Percentiles rank a stretch among this genome's conserved stretches.
Conservation (phyloP, 1,284 basidiomycete genomes). For the Exobasidium cylindrosporum region DNA sequence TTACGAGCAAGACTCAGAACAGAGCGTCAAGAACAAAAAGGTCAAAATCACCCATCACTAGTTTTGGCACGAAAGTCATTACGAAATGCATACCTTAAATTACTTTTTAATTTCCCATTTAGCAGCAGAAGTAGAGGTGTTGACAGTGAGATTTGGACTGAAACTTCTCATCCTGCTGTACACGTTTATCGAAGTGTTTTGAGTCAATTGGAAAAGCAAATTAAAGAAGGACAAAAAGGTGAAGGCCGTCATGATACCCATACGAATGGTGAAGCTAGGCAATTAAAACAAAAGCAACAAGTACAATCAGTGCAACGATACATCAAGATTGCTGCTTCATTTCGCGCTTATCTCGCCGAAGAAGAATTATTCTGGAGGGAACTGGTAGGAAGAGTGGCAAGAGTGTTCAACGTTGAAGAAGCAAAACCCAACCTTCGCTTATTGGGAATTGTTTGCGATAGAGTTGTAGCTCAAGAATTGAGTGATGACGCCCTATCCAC, state of each 20-base stretch:
- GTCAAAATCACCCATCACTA: conserved; percentile 21
- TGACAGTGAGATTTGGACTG: conserved; percentile 43
- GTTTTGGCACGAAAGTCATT: conserved; percentile 41
- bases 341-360: conserved; percentile 38
- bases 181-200: conserved; percentile 35
- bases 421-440: conserved; percentile 28
- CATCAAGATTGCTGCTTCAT: conserved; percentile 16
- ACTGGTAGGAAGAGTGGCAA: conserved; percentile 37
- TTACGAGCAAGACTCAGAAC: neutral
- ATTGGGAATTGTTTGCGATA: conserved; percentile 36
- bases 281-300: conserved; percentile 10
- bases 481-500: neutral
- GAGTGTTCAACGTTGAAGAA: conserved; percentile 42
- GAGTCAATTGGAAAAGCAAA: conserved; percentile 31
- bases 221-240: neutral
- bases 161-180: conserved; percentile 48
- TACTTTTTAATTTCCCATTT: conserved; percentile 47
- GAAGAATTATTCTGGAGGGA: conserved; percentile 47
- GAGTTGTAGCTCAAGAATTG: neutral
- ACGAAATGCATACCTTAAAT: conserved; percentile 46
- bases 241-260: neutral
- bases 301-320: conserved; percentile 6
- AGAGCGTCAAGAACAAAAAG: neutral
- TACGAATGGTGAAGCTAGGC: neutral
- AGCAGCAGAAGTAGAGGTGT: conserved; percentile 35